A percentile compares a stretch with the other conserved stretches of the same genome.
Evolutionary conservation across 164 flowering plant species (phyloP).

Genomic region (Stephania cephalantha): DNA sequence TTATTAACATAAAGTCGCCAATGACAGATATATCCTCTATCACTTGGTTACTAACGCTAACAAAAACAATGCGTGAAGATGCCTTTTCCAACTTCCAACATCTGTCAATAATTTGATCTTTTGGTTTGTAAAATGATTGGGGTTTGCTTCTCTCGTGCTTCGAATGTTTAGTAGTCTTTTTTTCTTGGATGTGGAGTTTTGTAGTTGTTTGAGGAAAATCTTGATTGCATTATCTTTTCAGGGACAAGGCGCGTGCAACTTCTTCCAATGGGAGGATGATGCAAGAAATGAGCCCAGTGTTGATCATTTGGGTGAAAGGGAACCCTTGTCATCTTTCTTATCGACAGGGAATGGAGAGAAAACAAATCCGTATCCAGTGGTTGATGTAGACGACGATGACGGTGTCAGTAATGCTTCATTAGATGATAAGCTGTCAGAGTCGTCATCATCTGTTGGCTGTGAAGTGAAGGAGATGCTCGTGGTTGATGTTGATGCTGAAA

Average conservation of each 20-base stretch:
- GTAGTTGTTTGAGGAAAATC: not conserved
- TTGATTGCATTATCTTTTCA: slow-evolving; percentile 8
- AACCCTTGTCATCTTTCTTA: not conserved
- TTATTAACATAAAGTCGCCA: too few species aligned
- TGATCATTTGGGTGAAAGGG: not conserved
- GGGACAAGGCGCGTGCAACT: slow-evolving; percentile 41
- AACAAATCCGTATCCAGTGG: not conserved
- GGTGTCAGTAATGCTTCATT: not conserved
- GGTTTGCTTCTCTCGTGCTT: too few species aligned
- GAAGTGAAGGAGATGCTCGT: not conserved
- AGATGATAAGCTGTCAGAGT: not conserved
- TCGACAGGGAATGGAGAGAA: not conserved
- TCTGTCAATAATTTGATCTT: not conserved
- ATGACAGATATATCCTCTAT: too few species aligned
- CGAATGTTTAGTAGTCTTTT: not conserved
- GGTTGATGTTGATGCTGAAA: not conserved
- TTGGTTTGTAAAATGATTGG: not conserved
- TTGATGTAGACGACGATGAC: not conserved
- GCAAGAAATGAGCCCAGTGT: not conserved
- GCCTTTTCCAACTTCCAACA: not conserved
- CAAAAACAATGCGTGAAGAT: too few species aligned
- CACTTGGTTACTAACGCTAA: too few species aligned
- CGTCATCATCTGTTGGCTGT: not conserved
- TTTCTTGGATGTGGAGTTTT: not conserved
- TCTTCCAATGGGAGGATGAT: slow-evolving; percentile 22